These are phyloP conservation scores for Sporothrix brasiliensis DNA, from an alignment of 2,329 filamentous ascomycete genomes.

Conservation along the genomic window DNA sequence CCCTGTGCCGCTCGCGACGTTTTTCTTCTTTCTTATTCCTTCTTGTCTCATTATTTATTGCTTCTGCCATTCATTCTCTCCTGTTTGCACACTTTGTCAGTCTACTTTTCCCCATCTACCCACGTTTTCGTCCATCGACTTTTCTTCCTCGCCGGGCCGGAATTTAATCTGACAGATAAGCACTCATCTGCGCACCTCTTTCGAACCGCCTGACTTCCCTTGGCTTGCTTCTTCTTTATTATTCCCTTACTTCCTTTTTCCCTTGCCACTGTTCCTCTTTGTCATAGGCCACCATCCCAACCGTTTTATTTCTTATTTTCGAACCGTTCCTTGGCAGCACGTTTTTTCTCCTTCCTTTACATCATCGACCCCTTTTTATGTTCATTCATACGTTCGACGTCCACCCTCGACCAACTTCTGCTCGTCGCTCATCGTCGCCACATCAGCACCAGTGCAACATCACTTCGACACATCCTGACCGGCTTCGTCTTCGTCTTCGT, in stretches of 20 bases:
- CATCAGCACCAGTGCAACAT: background rate
- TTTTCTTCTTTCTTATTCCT: background rate
- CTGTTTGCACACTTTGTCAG: background rate
- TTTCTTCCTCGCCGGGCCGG: background rate
- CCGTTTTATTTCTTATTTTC: background rate
- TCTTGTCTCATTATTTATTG: background rate
- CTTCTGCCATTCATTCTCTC: background rate
- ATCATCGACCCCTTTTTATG: background rate
- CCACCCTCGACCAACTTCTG: background rate
- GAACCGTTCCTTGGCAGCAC: background rate
- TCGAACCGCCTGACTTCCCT: background rate
- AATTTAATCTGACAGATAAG: conserved; percentile 18
- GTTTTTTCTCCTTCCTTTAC: background rate
- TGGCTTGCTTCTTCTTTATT: background rate
- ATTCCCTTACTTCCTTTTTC: background rate
- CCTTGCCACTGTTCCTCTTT: background rate
- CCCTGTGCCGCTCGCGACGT: background rate
- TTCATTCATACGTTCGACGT: background rate
- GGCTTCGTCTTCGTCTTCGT: too few relatives aligned
- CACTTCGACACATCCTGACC: background rate
- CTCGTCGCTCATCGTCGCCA: background rate
- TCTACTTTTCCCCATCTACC: background rate
- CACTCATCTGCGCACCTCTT: conserved; percentile 3
- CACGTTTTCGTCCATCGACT: background rate
- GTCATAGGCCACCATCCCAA: background rate